Percentiles rank a stretch among this genome's conserved stretches.
Conservation (phyloP, 2,329 filamentous ascomycete genomes). For the Diplocarpon rosae region DNA sequence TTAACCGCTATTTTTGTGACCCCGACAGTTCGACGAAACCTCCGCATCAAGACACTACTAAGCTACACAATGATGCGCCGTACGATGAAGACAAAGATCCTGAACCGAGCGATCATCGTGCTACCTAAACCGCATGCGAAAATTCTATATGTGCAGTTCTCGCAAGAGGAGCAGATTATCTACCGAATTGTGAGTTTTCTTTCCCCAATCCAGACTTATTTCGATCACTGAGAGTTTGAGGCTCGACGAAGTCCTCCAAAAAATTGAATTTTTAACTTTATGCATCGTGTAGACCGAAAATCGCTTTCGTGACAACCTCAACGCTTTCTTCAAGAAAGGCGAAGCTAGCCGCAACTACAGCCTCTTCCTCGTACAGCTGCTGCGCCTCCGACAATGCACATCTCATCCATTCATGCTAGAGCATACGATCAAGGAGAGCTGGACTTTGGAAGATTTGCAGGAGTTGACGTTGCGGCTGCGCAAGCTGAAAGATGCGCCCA, state of each 20-base stretch:
- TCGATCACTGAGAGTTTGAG: neutral
- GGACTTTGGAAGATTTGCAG: constrained; percentile 21
- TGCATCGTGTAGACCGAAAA: constrained; percentile 28
- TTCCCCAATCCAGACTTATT: neutral
- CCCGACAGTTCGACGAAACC: constrained; percentile 14
- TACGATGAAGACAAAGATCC: constrained; percentile 42
- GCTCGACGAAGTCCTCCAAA: too few relatives aligned
- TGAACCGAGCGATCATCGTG: constrained; percentile 41
- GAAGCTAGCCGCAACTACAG: constrained; percentile 17
- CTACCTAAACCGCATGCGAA: constrained; percentile 38
- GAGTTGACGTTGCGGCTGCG: constrained; percentile 10
- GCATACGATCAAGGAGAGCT: constrained; percentile 23
- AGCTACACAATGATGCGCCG: constrained; percentile 40
- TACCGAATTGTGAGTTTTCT: constrained; percentile 41
- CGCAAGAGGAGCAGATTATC: constrained; percentile 38
- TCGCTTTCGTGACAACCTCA: constrained; percentile 22
- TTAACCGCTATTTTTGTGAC: constrained; percentile 25
- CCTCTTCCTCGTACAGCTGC: constrained; percentile 24
- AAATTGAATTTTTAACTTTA: neutral
- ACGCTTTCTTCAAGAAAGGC: constrained; percentile 16
- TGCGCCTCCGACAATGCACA: constrained; percentile 25
- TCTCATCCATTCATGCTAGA: constrained; percentile 27
- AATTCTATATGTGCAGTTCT: constrained; percentile 37
- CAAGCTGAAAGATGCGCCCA: constrained; percentile 1
- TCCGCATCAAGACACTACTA: constrained; percentile 19